Evolutionary conservation across 1,284 basidiomycete species (phyloP), one percentile per base, ranked within the genome.

Genomic region (Rhodofomes roseus): DNA sequence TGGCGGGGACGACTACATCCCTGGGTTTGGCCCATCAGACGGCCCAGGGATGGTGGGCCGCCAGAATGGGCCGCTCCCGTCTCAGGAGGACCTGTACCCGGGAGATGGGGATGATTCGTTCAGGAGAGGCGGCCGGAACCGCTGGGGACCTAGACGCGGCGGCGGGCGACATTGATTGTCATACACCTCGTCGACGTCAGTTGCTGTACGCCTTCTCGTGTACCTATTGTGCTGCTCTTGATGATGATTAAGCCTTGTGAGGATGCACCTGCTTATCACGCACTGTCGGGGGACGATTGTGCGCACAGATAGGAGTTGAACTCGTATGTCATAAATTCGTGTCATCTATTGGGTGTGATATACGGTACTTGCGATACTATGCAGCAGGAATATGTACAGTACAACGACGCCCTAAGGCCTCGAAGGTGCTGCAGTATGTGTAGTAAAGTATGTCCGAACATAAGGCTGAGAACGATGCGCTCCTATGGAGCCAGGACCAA

Each of bases 11-110:
- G 70, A 71, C 54, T 65, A 62, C 37, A 68, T 70, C 20, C 68
- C 69, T 6, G 72, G 71, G 0, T 65, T 70, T 11, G 71, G 68
- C 22, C 63, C 61, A 20, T 54, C 60, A 22, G 68, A 66, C 11
- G 57, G 63, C 43, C 41, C 64, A 11, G 58, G 57, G 40, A 29
- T 53, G 50, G 66, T 74, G 20, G 76, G 76, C 60, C 69, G 77
- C 59, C 73, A 74, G 62, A 68, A 64, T 40, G 77, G 76, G 7
- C 68, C 76, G 53, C 62, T 78, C 44, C 76, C 73, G 1, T 64
- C 71, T 9, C 78, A 79, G 63, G 75, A 78, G 41, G 79, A 81
- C 46, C 72, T 80, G 71, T 75, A 78, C 16, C 66, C 69, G 12
- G 64, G 66, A 20, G 68, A 66, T 40, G 61, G 59, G 5, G 66